phyloP scores from a whole-genome alignment of 2,329 filamentous ascomycete species.

The Neoascochyta sp. region DNA sequence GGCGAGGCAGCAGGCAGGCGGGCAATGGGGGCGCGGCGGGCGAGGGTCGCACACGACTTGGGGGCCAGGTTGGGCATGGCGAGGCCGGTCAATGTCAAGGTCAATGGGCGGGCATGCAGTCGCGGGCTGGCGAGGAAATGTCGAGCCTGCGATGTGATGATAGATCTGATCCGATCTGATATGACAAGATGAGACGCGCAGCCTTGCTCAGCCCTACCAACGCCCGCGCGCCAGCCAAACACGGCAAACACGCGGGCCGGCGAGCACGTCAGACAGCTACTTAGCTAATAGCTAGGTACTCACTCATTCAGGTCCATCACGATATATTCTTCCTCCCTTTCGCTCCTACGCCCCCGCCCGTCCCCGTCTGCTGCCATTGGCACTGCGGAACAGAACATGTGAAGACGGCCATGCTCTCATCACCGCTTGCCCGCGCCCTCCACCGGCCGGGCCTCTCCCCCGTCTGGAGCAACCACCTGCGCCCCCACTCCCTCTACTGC shows the following conservation, averaged over 20 bases:
- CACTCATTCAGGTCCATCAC: too few species aligned
- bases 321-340: too few species aligned
- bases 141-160: slow-evolving; percentile 2
- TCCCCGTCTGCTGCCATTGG: too few species aligned
- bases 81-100: slow-evolving; percentile 25
- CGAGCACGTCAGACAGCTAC: too few species aligned
- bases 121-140: too few species aligned
- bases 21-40: slow-evolving; percentile 16
- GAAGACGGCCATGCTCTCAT: slow-evolving; percentile 31
- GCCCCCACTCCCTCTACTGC: slow-evolving; percentile 17
- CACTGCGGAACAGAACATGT: slow-evolving; percentile 27
- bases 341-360: too few species aligned
- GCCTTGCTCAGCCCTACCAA: slow-evolving; percentile 1
- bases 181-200: too few species aligned
- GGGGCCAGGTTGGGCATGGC: slow-evolving; percentile 32
- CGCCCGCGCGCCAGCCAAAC: slow-evolving; percentile 9
- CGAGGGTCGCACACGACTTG: slow-evolving; percentile 23
- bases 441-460: slow-evolving; percentile 25
- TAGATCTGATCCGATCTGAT: too few species aligned
- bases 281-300: too few species aligned
- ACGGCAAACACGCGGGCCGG: slow-evolving; percentile 13
- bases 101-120: slow-evolving; percentile 18
- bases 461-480: slow-evolving; percentile 14
- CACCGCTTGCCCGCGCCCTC: slow-evolving; percentile 34
- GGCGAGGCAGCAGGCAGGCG: slow-evolving; percentile 13